Percentiles rank a stretch among this genome's conserved stretches.
Conservation (phyloP, 345 rosid genomes). For the Camelina laxa region DNA sequence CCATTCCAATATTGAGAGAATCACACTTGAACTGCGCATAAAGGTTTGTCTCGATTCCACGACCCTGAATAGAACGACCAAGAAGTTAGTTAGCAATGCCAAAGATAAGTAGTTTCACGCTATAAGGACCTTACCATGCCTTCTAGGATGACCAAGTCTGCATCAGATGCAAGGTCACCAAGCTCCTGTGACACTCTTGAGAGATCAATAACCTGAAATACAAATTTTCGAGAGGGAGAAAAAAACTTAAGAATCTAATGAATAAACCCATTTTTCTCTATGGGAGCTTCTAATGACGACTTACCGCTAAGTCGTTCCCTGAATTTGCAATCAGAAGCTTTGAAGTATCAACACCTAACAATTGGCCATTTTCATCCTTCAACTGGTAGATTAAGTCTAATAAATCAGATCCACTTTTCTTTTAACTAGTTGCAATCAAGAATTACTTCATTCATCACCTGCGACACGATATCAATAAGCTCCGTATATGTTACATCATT, state of each 20-base stretch:
- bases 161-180: conserved; percentile 78
- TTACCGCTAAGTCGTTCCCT: conserved; percentile 96
- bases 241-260: neutral
- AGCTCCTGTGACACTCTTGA: conserved; percentile 84
- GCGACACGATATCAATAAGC: conserved; percentile 72
- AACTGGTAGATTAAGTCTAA: conserved; percentile 58
- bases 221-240: neutral
- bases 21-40: conserved; percentile 95
- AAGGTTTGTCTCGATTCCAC: conserved; percentile 97
- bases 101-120: neutral
- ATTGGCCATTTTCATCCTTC: conserved; percentile 80
- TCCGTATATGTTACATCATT: conserved; percentile 91
- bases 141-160: conserved; percentile 91
- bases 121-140: conserved; percentile 76
- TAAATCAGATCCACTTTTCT: conserved; percentile 27
- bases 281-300: conserved; percentile 17
- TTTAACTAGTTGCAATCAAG: neutral
- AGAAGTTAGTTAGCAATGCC: conserved; percentile 8
- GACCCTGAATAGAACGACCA: conserved; percentile 65
- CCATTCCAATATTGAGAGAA: conserved; percentile 97
- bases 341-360: conserved; percentile 76
- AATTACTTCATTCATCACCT: conserved; percentile 54
- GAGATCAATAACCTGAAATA: conserved; percentile 92
- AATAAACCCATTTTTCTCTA: neutral
- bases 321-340: conserved; percentile 90